These are phyloP conservation scores for Yarrowia sp. DNA, from an alignment of 805 yeast species.

Conservation along the genomic window DNA sequence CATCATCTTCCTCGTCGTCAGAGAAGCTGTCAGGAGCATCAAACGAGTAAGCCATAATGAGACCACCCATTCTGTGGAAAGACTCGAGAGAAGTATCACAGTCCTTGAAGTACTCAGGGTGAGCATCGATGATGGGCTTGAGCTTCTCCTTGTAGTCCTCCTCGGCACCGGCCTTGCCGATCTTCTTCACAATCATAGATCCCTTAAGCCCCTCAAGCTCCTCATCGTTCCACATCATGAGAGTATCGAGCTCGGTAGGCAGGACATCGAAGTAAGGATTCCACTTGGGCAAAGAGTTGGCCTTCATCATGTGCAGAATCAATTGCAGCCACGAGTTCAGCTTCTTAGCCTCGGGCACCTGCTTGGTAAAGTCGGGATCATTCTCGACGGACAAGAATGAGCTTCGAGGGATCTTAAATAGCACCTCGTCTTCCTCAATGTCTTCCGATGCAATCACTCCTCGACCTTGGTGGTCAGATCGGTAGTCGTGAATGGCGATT, in stretches of 20 bases:
- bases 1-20: slow-evolving; percentile 42
- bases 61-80: slow-evolving; percentile 75
- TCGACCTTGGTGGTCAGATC: slow-evolving; percentile 71
- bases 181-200: slow-evolving; percentile 69
- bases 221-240: slow-evolving; percentile 79
- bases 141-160: slow-evolving; percentile 61
- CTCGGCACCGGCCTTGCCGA: slow-evolving; percentile 74
- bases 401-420: slow-evolving; percentile 73
- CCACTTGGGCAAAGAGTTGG: slow-evolving; percentile 68
- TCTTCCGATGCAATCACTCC: slow-evolving; percentile 72
- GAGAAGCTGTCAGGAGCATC: slow-evolving; percentile 54
- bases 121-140: slow-evolving; percentile 53
- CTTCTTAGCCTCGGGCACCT: slow-evolving; percentile 45
- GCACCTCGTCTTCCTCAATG: slow-evolving; percentile 64
- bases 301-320: slow-evolving; percentile 71
- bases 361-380: slow-evolving; percentile 50
- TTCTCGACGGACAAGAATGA: slow-evolving; percentile 66
- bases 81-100: slow-evolving; percentile 57
- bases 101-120: slow-evolving; percentile 42
- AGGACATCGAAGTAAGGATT: slow-evolving; percentile 71
- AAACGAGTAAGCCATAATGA: slow-evolving; percentile 89
- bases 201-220: slow-evolving; percentile 69
- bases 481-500: slow-evolving; percentile 65
- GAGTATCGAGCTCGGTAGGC: slow-evolving; percentile 67
- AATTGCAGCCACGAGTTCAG: slow-evolving; percentile 75